These are phyloP conservation scores for Malus hybrid DNA, from an alignment of 331 rosid genomes.

Conservation along the genomic window DNA sequence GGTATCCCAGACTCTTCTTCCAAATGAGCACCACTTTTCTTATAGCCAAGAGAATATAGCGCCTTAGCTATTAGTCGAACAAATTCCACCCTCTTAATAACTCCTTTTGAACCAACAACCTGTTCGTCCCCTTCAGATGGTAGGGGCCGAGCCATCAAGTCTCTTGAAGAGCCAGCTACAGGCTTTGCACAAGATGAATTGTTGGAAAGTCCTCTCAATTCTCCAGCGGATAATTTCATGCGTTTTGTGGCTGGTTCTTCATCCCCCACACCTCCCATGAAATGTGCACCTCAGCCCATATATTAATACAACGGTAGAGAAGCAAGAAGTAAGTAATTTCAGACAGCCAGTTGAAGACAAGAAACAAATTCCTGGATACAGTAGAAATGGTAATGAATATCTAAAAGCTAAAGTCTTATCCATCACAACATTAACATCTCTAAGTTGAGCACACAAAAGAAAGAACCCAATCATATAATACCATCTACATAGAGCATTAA, in stretches of 20 bases:
- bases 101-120: conserved; percentile 88
- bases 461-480: neutral
- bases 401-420: neutral
- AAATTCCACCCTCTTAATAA: conserved; percentile 74
- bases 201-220: conserved; percentile 65
- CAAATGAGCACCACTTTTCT: conserved; percentile 69
- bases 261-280: conserved; percentile 99
- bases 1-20: conserved; percentile 96
- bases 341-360: conserved; percentile 20
- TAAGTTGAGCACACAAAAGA: neutral
- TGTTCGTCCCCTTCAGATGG: conserved; percentile 61
- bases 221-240: conserved; percentile 64
- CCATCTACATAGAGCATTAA: neutral
- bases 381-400: conserved; percentile 2
- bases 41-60: conserved; percentile 83
- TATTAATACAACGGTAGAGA: conserved; percentile 30
- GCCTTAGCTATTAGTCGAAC: conserved; percentile 92
- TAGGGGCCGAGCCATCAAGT: conserved; percentile 91
- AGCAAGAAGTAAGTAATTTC: conserved; percentile 19
- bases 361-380: conserved; percentile 30
- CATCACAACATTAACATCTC: neutral
- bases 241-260: conserved; percentile 98
- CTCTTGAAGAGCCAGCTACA: conserved; percentile 52
- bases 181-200: conserved; percentile 65
- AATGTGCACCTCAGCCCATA: conserved; percentile 98